Percentiles rank a stretch among this genome's conserved stretches.
Conservation (phyloP, 805 yeast genomes). For the Candida ulmi region DNA sequence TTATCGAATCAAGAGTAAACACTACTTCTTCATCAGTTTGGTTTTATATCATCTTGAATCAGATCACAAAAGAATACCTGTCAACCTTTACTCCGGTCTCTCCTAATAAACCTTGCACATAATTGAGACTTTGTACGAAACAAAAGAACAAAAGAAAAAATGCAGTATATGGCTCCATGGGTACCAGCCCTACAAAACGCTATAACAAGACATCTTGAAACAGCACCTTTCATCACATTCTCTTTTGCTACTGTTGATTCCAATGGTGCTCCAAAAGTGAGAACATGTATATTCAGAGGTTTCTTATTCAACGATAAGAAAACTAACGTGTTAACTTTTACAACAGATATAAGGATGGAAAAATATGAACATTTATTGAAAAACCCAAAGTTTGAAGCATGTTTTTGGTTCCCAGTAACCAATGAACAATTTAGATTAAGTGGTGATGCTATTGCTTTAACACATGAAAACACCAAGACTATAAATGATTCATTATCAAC, state of each 20-base stretch:
- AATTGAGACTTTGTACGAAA: background rate
- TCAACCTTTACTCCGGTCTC: no score
- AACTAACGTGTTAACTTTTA: conserved; percentile 61
- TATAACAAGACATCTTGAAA: conserved; percentile 38
- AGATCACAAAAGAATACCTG: no score
- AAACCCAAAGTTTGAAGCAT: conserved; percentile 64
- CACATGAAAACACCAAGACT: conserved; percentile 13
- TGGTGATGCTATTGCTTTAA: conserved; percentile 53
- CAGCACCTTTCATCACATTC: conserved; percentile 50
- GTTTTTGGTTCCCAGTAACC: conserved; percentile 59
- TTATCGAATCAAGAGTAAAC: no score
- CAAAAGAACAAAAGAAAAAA: background rate
- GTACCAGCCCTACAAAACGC: conserved; percentile 58
- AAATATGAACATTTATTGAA: conserved; percentile 45
- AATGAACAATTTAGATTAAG: conserved; percentile 69
- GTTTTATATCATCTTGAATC: no score
- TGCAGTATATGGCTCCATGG: conserved; percentile 67
- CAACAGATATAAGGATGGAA: conserved; percentile 66
- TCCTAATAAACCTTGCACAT: no score
- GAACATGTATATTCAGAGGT: conserved; percentile 71
- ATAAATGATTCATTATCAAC: conserved; percentile 15
- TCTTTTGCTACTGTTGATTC: conserved; percentile 63
- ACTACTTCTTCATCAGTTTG: no score
- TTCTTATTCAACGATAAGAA: conserved; percentile 65
- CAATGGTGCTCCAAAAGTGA: conserved; percentile 50